These are phyloP conservation scores for Pseudocercospora fijiensis DNA, from an alignment of 2,329 filamentous ascomycete species.

Conservation along the genomic window DNA sequence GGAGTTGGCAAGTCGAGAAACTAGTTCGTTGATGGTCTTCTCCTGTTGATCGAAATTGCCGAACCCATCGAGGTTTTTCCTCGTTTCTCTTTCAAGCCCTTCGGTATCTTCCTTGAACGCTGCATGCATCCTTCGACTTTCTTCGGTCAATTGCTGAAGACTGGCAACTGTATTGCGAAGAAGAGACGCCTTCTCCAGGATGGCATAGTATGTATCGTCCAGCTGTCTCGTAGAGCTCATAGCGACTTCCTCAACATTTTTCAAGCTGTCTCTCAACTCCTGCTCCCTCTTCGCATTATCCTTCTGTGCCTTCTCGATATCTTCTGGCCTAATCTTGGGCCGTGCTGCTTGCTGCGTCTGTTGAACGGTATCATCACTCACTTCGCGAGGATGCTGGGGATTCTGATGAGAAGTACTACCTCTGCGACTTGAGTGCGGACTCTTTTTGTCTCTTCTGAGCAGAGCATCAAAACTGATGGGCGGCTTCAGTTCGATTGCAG, in stretches of 20 bases:
- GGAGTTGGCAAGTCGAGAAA: constrained; percentile 60
- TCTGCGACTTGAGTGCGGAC: constrained; percentile 27
- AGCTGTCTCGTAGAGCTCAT: constrained; percentile 65
- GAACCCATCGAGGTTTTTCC: constrained; percentile 59
- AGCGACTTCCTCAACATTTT: constrained; percentile 52
- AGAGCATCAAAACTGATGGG: constrained; percentile 47
- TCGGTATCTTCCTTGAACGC: constrained; percentile 60
- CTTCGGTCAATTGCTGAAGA: constrained; percentile 65
- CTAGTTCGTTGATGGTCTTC: constrained; percentile 60
- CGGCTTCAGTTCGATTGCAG: constrained; percentile 46
- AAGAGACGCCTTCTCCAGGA: constrained; percentile 66
- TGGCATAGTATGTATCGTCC: constrained; percentile 71
- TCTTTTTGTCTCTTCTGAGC: constrained; percentile 40
- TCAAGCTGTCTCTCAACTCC: constrained; percentile 44
- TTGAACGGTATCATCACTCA: constrained; percentile 5
- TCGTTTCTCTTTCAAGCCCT: constrained; percentile 61
- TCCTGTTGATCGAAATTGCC: constrained; percentile 66
- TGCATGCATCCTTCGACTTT: constrained; percentile 49
- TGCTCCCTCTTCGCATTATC: constrained; percentile 43
- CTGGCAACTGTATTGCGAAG: constrained; percentile 64
- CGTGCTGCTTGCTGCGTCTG: constrained; percentile 17
- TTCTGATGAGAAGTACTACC: constrained; percentile 22
- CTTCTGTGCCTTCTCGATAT: constrained; percentile 42
- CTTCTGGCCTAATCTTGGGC: constrained; percentile 39
- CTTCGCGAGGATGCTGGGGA: not conserved